These are phyloP conservation scores for Agaricus subrufescens DNA, from an alignment of 768 basidiomycete genomes.

Conservation along the genomic window DNA sequence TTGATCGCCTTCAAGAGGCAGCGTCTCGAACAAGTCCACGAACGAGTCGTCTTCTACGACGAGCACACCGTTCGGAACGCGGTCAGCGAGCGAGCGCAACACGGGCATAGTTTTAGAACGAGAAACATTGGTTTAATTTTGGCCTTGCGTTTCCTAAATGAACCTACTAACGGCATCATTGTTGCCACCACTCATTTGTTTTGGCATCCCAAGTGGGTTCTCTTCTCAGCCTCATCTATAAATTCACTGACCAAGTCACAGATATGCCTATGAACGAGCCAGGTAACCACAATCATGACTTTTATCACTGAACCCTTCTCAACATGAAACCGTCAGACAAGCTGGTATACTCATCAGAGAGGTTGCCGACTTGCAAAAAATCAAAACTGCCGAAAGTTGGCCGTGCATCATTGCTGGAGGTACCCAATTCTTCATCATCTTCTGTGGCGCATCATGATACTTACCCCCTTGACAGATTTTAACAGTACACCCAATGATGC, in stretches of 20 bases:
- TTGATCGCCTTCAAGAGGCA: conserved; percentile 68
- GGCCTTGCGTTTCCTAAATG: conserved; percentile 46
- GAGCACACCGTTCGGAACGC: conserved; percentile 44
- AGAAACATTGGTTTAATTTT: conserved; percentile 79
- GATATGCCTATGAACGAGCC: conserved; percentile 81
- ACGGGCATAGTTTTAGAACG: conserved; percentile 63
- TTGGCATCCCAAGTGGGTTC: conserved; percentile 83
- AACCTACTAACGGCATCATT: conserved; percentile 51
- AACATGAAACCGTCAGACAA: conserved; percentile 47
- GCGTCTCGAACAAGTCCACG: conserved; percentile 40
- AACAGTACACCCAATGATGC: conserved; percentile 84
- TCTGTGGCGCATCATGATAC: background rate
- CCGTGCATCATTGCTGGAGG: conserved; percentile 85
- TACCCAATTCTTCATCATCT: conserved; percentile 24
- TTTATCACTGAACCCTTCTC: background rate
- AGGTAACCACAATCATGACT: conserved; percentile 40
- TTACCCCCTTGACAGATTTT: conserved; percentile 55
- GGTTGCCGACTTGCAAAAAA: conserved; percentile 47
- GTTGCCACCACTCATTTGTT: conserved; percentile 91
- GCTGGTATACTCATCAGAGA: conserved; percentile 69
- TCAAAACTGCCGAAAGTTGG: conserved; percentile 46
- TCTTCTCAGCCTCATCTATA: background rate
- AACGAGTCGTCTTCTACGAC: conserved; percentile 65
- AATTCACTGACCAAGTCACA: conserved; percentile 19
- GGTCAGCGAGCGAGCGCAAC: conserved; percentile 28